These are phyloP conservation scores for Hibiscus tridactylites DNA, from an alignment of 345 rosid species.

Conservation along the genomic window DNA sequence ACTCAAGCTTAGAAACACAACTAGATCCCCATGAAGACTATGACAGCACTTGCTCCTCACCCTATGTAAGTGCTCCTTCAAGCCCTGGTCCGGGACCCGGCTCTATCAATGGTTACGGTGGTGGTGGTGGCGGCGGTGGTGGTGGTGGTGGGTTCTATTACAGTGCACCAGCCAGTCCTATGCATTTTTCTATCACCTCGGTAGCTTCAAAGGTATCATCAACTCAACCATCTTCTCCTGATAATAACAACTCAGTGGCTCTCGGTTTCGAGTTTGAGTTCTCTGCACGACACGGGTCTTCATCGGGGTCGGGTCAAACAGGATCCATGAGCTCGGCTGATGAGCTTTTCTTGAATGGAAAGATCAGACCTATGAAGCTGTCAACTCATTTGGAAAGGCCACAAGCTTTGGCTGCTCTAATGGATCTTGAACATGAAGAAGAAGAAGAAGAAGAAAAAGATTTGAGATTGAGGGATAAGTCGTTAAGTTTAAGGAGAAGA, in stretches of 20 bases:
- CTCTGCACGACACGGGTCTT: conserved; percentile 43
- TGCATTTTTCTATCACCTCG: conserved; percentile 58
- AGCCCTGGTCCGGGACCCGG: conserved; percentile 36
- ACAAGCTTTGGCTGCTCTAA: conserved; percentile 57
- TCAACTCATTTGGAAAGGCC: conserved; percentile 77
- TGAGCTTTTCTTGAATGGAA: conserved; percentile 80
- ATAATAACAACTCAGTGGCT: conserved; percentile 7
- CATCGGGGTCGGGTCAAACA: conserved; percentile 28
- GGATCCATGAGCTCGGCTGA: conserved; percentile 92
- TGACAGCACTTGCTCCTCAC: conserved; percentile 82
- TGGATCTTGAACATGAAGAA: conserved; percentile 58
- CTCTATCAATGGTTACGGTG: conserved; percentile 8
- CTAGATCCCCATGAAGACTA: conserved; percentile 21
- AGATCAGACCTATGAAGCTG: conserved; percentile 93
- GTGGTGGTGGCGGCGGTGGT: background rate
- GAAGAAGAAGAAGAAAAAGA: conserved; percentile 60
- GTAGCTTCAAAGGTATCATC: conserved; percentile 13
- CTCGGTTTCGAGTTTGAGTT: conserved; percentile 77
- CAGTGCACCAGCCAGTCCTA: conserved; percentile 94
- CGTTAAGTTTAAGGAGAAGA: conserved; percentile 54
- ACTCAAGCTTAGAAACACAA: background rate
- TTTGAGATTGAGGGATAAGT: conserved; percentile 54
- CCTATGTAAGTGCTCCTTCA: conserved; percentile 94
- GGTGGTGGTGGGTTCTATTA: conserved; percentile 48
- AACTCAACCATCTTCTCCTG: conserved; percentile 25